Evolutionary conservation across 139 green algal species (phyloP), one percentile per base, ranked within the genome.

Genomic region (Picocystis salinarum): DNA sequence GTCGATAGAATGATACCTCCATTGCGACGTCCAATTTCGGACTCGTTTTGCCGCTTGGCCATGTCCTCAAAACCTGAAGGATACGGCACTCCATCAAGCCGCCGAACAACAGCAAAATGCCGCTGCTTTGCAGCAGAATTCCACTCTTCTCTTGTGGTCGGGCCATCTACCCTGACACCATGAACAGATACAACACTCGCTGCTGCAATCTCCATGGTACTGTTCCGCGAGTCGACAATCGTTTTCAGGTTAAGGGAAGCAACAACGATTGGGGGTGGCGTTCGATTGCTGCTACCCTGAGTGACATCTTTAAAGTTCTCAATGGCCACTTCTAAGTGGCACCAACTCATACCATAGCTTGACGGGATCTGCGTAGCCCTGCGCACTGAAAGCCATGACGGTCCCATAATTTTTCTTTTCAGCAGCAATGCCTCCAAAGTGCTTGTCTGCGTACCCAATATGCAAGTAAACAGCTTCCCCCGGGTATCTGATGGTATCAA

Each of bases 371-470:
- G 26, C 20, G 15, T 49, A 45, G 10, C 41, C 10, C 10, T 29
- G 34, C 45, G 3, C 45, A 58, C 58, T 52, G 45, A 29, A 5
- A 93, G 36, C 88, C 88, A 98, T 46, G 50, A 56, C 6, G 88
- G 83, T 4, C 89, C 87, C 73, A 80, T 92, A 31, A 98, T 41
- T 30, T 60, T 56, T 6, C 88, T 65, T 76, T 96, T 97, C 11
- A 98, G 40, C 41, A 84, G 42, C 28, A 97, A 44, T 2, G 69
- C 52, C 77, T 98, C 88, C 30, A 95, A 64, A 17, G 46, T 39
- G 40, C 48, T 82, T 63, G 34, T 74, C 53, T 41, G 58, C 31
- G 41, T 57, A 12, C 79, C 82, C 36, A 93, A 70, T 7, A 91
- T 44, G 12, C 66, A 63, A 13, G 33, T 33, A 52, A 88, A 88